Evolutionary conservation across 257 asterid genomes (phyloP), one percentile per base, ranked within the genome.

Genomic region (Penstemon barbatus): DNA sequence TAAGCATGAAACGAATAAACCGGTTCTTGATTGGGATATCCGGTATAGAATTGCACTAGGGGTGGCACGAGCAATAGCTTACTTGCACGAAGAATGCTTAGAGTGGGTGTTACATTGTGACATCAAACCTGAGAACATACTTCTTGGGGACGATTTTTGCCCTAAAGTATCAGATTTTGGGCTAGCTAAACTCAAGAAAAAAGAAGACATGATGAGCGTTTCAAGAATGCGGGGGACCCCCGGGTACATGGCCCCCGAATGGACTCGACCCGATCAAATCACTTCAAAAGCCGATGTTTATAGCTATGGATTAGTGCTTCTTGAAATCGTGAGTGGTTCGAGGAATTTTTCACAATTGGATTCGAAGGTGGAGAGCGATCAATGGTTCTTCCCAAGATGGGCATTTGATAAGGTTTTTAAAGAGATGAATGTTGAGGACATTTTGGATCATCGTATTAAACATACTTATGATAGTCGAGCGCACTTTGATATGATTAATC

Each of bases 101-200:
- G 98, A 92, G 69, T 89, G 97, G 96, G 96, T 92, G 50, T 80
- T 92, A 1, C 97, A 92, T 63, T 86, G 98, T 39, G 98, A 92
- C 71, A 92, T 89, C 60, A 92, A 92, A 79, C 98, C 96, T 0
- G 97, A 92, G 62, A 92, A 92, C 80, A 92, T 92, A 15, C 88
- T 92, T 4, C 49, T 92, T 0, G 98, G 95, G 48, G 98, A 87
- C 0, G 97, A 92, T 64, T 92, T 84, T 62, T 92, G 98, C 75
- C 98, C 98, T 0, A 89, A 92, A 72, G 91, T 89, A 33, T 92
- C 97, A 0, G 97, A 92, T 80, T 92, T 92, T 15, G 97, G 97
- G 63, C 73, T 92, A 37, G 96, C 98, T 0, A 91, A 91, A 57
- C 59, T 89, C 77, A 87, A 85, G 88, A 85, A 89, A 76, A 87